These are phyloP conservation scores for Paradendryphiella salina DNA, from an alignment of 2,329 filamentous ascomycete genomes.

Conservation along the genomic window DNA sequence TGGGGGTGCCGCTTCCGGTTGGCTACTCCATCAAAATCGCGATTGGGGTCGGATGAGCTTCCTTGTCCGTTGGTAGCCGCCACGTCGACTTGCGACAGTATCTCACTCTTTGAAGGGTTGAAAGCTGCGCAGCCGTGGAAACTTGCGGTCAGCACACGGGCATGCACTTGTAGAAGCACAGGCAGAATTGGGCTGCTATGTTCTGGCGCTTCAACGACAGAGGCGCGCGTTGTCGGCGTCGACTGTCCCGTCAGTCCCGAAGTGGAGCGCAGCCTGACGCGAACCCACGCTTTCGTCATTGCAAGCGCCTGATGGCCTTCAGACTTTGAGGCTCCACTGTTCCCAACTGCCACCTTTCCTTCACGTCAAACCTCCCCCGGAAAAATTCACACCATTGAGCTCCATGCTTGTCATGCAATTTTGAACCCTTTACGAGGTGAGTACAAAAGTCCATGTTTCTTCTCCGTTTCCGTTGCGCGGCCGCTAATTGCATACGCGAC, in stretches of 20 bases:
- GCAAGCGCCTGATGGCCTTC: constrained; percentile 15
- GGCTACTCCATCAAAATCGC: constrained; percentile 3
- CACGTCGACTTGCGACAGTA: neutral
- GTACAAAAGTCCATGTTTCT: neutral
- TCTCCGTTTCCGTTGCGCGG: constrained; percentile 23
- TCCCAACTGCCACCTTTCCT: constrained; percentile 11
- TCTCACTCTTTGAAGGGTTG: neutral
- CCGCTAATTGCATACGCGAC: constrained; percentile 13
- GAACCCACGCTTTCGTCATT: constrained; percentile 17
- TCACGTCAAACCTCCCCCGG: constrained; percentile 9
- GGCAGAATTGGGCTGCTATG: constrained; percentile 1
- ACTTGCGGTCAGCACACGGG: constrained; percentile 1
- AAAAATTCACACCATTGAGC: constrained; percentile 17
- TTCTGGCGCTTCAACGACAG: constrained; percentile 2
- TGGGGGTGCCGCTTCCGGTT: constrained; percentile 12
- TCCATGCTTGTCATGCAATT: constrained; percentile 21
- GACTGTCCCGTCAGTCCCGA: constrained; percentile 12
- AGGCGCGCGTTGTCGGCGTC: constrained; percentile 1
- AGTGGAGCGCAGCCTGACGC: constrained; percentile 16
- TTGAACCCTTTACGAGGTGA: constrained; percentile 19
- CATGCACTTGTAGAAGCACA: neutral
- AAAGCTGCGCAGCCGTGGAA: neutral
- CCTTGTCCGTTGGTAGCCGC: neutral
- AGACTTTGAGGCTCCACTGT: constrained; percentile 26
- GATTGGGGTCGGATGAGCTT: constrained; percentile 5